phyloP scores from a whole-genome alignment of 352 stramenopile genomes.

The Phytophthora sp. region DNA sequence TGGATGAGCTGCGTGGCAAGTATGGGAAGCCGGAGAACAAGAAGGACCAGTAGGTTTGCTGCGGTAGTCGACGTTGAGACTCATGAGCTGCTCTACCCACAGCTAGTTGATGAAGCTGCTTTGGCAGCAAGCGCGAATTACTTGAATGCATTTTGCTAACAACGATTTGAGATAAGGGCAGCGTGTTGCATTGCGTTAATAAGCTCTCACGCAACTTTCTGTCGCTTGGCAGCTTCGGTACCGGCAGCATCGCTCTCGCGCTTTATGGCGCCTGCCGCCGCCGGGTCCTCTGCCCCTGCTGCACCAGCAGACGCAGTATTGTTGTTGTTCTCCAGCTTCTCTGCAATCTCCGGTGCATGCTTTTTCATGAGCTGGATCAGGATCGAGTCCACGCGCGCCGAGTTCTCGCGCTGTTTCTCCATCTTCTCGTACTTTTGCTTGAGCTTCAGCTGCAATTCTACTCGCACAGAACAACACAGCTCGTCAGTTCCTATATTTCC shows the following conservation, averaged over 20 bases:
- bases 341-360: constrained; percentile 82
- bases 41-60: constrained; percentile 41
- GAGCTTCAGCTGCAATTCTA: constrained; percentile 85
- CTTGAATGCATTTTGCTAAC: constrained; percentile 16
- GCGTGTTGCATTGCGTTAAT: constrained; percentile 12
- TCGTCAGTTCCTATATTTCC: neutral
- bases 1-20: constrained; percentile 41
- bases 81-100: neutral
- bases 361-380: constrained; percentile 89
- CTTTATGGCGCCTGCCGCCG: constrained; percentile 21
- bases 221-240: constrained; percentile 58
- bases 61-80: neutral
- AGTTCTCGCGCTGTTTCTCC: constrained; percentile 87
- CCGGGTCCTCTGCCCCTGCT: constrained; percentile 9
- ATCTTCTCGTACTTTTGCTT: constrained; percentile 90
- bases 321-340: constrained; percentile 72
- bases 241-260: constrained; percentile 27
- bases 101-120: constrained; percentile 2
- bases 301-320: constrained; percentile 9
- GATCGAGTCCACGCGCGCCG: constrained; percentile 80
- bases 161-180: constrained; percentile 13
- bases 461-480: constrained; percentile 1
- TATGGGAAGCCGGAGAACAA: constrained; percentile 36
- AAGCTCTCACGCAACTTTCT: constrained; percentile 54
- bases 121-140: no score